Evolutionary conservation across 2,329 filamentous ascomycete species (phyloP).

Genomic region (Cercospora beticola): DNA sequence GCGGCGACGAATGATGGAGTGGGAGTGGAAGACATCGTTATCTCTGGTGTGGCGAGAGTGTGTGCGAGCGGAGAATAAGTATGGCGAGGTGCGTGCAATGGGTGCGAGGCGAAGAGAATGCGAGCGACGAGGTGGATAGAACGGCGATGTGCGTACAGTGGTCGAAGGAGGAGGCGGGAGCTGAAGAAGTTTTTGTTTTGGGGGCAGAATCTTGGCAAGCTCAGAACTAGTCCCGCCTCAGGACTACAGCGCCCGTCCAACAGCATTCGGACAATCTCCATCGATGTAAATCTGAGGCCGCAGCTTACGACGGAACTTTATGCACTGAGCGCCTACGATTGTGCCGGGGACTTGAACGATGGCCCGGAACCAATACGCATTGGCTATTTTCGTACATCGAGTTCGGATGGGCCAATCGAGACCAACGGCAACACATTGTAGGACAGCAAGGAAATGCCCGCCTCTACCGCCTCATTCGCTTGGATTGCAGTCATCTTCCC

Average conservation of each 20-base stretch:
- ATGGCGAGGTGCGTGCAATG: background rate
- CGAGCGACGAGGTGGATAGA: background rate
- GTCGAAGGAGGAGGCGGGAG: too few relatives aligned
- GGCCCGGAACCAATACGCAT: background rate
- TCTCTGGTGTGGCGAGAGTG: background rate
- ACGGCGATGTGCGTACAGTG: background rate
- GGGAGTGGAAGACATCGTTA: background rate
- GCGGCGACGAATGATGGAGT: background rate
- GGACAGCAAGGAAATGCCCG: rapidly evolving
- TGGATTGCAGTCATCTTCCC: too few relatives aligned
- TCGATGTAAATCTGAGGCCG: too few relatives aligned
- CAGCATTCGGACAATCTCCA: background rate
- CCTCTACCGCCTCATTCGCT: background rate
- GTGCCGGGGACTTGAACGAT: rapidly evolving
- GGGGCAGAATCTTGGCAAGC: background rate
- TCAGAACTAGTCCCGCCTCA: background rate
- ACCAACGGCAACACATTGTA: background rate
- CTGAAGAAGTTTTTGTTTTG: background rate
- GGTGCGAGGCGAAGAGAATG: background rate
- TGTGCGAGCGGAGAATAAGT: background rate
- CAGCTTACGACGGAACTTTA: too few relatives aligned
- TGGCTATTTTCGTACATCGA: background rate
- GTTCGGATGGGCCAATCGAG: background rate
- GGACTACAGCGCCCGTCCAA: background rate
- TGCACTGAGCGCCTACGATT: background rate